These are phyloP conservation scores for Candida neerlandica DNA, from an alignment of 1,139 yeast species.

Conservation along the genomic window DNA sequence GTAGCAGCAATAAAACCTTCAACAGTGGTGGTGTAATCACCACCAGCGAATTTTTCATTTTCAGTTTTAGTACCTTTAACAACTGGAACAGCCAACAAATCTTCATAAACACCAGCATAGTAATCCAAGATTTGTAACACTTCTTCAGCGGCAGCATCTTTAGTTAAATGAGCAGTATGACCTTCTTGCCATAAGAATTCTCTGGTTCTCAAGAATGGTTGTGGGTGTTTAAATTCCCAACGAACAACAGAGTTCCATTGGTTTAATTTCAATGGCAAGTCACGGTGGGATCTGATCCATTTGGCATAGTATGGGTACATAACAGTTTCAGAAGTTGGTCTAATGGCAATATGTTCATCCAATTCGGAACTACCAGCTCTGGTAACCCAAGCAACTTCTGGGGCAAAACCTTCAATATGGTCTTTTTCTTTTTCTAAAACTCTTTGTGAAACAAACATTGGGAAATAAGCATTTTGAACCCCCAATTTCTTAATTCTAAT, in stretches of 20 bases:
- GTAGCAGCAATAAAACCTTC: conserved; percentile 98
- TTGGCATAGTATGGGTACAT: conserved; percentile 99
- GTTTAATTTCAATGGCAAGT: conserved; percentile 91
- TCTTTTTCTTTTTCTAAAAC: conserved; percentile 98
- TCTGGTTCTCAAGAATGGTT: conserved; percentile 97
- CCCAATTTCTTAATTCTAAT: conserved; percentile 79
- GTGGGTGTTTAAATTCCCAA: conserved; percentile 99
- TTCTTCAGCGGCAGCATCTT: conserved; percentile 78
- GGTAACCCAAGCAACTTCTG: conserved; percentile 99
- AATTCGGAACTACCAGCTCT: conserved; percentile 91
- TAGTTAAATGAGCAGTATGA: conserved; percentile 92
- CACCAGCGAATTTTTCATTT: conserved; percentile 98
- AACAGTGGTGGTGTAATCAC: conserved; percentile 89
- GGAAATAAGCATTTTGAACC: conserved; percentile 95
- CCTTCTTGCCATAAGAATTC: conserved; percentile 99
- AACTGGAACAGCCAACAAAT: conserved; percentile 95
- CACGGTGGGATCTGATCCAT: conserved; percentile 99
- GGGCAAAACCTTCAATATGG: conserved; percentile 98
- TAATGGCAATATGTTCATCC: conserved; percentile 97
- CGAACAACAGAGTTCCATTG: conserved; percentile 99
- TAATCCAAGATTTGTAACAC: conserved; percentile 84
- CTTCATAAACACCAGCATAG: conserved; percentile 84
- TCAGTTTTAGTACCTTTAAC: conserved; percentile 94
- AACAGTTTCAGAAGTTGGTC: conserved; percentile 99
- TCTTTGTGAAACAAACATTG: conserved; percentile 93